phyloP scores from a whole-genome alignment of 176 grass and related monocot species.

The Oryza nivara region DNA sequence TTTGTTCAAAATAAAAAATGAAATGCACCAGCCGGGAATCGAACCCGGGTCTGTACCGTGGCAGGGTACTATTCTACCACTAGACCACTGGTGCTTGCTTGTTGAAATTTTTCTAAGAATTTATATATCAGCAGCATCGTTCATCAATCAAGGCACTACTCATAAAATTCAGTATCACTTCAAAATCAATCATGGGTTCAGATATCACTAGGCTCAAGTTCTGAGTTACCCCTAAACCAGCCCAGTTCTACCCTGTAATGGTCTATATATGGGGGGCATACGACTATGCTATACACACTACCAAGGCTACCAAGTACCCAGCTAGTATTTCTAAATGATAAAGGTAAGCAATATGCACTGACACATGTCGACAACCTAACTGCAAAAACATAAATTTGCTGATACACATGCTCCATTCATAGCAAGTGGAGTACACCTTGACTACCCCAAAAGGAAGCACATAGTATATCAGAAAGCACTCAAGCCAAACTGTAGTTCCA shows the following conservation, averaged over 20 bases:
- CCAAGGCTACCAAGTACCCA: not conserved
- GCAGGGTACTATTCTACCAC: constrained; percentile 89
- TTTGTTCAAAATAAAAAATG: no score
- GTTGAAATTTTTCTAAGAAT: no score
- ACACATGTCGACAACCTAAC: not conserved
- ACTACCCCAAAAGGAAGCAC: not conserved
- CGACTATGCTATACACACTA: not conserved
- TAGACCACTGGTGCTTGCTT: constrained; percentile 61
- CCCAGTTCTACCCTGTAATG: not conserved
- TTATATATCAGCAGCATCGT: no score
- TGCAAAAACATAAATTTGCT: not conserved
- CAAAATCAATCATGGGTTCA: not conserved
- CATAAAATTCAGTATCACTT: not conserved
- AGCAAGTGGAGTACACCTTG: constrained; percentile 31
- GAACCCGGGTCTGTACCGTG: constrained; percentile 75
- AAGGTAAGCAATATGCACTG: not conserved
- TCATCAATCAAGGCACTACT: no score
- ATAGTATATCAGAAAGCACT: not conserved
- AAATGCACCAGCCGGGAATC: constrained; percentile 62
- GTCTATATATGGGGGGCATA: not conserved
- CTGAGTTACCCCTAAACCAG: no score
- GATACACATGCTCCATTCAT: not conserved
- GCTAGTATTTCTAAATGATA: not conserved
- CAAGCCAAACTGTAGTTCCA: constrained; percentile 21
- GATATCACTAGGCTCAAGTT: not conserved